Evolutionary conservation across 1,284 basidiomycete genomes (phyloP), one percentile per base, ranked within the genome.

Genomic region (Paramarasmius palmivorus): DNA sequence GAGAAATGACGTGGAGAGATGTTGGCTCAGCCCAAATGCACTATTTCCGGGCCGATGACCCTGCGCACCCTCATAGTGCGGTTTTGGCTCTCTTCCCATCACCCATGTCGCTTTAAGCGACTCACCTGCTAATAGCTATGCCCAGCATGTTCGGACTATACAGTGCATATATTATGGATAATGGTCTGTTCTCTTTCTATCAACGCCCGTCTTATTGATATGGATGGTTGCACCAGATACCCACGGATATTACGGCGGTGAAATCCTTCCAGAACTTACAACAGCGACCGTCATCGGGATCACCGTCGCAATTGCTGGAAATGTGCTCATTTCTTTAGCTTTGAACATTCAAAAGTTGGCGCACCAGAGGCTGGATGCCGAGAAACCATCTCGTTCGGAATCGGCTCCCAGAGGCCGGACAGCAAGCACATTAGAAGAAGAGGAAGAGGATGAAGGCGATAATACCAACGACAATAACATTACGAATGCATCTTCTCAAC

Each of bases 341-440:
- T 79, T 98, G 64, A 95, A 94, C 66, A 75, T 92, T 38, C 95
- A 97, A 72, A 97, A 97, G 68, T 83, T 97, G 5, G 93, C 93
- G 0, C 95, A 98, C 72, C 79, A 81, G 62, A 80, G 89, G 34
- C 75, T 93, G 22, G 85, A 86, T 60, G 67, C 64, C 36, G 68
- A 69, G 47, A 68, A 63, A 55, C 48, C 55, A 42, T 20, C 48
- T 10, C 8, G 54, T 17, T 19, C 52, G 38, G 55, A 45, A 36
- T 37, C 23, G 17, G 26, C 14, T 47, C 26, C 22, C 52, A 56
- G 53, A 52, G 50, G 22, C 26, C 54, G 57, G 39, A 54, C 57
- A 34, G 56, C 53, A 17, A 57, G 60, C 17, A 68, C 63, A 52
- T 56, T 68, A 29, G 17, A 46, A 14, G 44, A 46, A 36, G 55